Evolutionary conservation across 164 flowering plant genomes (phyloP).

Genomic region (Annona cherimola): DNA sequence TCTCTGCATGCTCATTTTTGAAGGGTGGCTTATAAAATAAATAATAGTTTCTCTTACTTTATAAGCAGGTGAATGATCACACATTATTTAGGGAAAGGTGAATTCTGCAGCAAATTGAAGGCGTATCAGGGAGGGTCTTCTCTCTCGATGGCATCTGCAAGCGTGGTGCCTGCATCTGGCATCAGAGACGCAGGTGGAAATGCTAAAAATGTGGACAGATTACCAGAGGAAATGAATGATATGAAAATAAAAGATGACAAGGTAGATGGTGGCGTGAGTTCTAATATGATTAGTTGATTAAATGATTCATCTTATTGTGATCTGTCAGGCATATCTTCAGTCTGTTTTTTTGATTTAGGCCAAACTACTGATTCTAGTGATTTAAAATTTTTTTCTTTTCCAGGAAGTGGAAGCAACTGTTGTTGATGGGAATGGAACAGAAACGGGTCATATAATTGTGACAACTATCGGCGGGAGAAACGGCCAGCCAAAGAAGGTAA

Average conservation of each 20-base stretch:
- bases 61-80: constrained; percentile 9
- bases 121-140: not conserved
- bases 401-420: constrained; percentile 59
- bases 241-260: constrained; percentile 78
- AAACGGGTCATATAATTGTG: constrained; percentile 68
- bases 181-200: constrained; percentile 43
- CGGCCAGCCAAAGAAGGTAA: constrained; percentile 63
- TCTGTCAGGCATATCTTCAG: not conserved
- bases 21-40: not conserved
- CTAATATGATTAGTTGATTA: not conserved
- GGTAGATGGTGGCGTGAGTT: constrained; percentile 22
- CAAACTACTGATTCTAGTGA: not conserved
- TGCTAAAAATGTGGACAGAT: constrained; percentile 42
- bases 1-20: no score
- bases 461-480: constrained; percentile 65
- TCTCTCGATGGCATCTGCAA: constrained; percentile 45
- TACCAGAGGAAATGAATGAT: constrained; percentile 77
- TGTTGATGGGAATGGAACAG: constrained; percentile 62
- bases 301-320: not conserved
- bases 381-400: not conserved
- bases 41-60: not conserved
- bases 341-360: not conserved
- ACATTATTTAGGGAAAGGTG: not conserved
- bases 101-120: not conserved
- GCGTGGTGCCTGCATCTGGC: constrained; percentile 40